Base-by-base conservation (phyloP, 176 grass and related monocot genomes). In the Bothriochloa decipiens region DNA sequence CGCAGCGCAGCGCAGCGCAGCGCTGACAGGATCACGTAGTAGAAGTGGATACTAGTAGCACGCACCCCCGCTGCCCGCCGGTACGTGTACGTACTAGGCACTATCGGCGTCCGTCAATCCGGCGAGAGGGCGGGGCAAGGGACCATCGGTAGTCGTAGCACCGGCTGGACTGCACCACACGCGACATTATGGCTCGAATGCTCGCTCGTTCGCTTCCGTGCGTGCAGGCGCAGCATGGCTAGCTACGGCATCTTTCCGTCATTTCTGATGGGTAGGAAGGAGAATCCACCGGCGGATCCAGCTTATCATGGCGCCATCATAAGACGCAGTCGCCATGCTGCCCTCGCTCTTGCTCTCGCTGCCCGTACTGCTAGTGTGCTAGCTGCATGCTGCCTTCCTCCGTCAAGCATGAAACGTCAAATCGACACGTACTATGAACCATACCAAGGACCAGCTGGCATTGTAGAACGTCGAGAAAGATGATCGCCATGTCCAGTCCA, bases 291-390 rank as follows among this genome's bases (percentile, higher is more conserved):
- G 74, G 43, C 45, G 50, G 17, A 61, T 12, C 11, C 18, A 11
- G 79, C 57, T 72, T 73, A 88, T 88, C 76, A 84, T 80, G 75
- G 81, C 9, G 55, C 61, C 81, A 85, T 85, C 76, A 63, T 85
- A 50, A 25, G 75, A 50, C 81, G 36, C 23, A 57, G 65, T 17
- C 20, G 65, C 74, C 72, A 80, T 80, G 84, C 40, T 40, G 39
- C 53, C 20, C 37, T 70, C 26, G 18, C 18, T 42, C 26, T 26
- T 14, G 39, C 27, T 20, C 47, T 69, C 25, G 13, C 62, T 18
- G 18, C 52, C 18, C 52, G 52, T 55, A 55, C 52, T 55, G 9
- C 57, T 61, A 60, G 22, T 23, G 20, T 11, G 55, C 20, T 23
- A 52, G 50, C 50, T 53, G 70, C 45, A 37, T 69, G 6, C 50